Percentiles rank a stretch among this genome's conserved stretches.
These are phyloP conservation scores for Coemansia sp. DNA, from an alignment of 192 early-diverging fungal genomes.

Conservation along the genomic window DNA sequence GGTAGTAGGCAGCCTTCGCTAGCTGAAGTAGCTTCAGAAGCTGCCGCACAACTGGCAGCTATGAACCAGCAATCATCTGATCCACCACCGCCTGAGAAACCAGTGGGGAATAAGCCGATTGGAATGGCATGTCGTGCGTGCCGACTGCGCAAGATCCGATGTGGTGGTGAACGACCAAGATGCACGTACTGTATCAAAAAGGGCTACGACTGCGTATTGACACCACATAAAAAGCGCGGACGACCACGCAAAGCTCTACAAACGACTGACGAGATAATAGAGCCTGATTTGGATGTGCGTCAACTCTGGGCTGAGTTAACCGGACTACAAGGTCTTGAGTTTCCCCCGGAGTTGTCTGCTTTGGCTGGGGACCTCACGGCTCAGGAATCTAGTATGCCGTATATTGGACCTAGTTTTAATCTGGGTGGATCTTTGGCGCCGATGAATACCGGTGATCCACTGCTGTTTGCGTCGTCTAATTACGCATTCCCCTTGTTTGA, in stretches of 20 bases:
- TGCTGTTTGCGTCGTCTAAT: constrained; percentile 32
- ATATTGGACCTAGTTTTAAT: constrained; percentile 12
- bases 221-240: constrained; percentile 53
- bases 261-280: too few species aligned
- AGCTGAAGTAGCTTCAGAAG: constrained; percentile 9
- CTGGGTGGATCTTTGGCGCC: constrained; percentile 4
- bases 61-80: not conserved
- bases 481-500: constrained; percentile 40
- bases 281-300: constrained; percentile 27
- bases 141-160: constrained; percentile 51
- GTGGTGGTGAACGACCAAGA: constrained; percentile 50
- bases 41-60: not conserved
- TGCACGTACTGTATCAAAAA: constrained; percentile 54
- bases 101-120: constrained; percentile 28
- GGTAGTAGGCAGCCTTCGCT: constrained; percentile 5
- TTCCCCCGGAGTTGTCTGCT: constrained; percentile 37
- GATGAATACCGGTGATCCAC: not conserved
- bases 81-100: not conserved
- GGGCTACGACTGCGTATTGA: constrained; percentile 45
- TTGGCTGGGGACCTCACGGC: constrained; percentile 25
- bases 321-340: constrained; percentile 27
- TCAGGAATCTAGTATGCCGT: constrained; percentile 15
- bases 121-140: constrained; percentile 54
- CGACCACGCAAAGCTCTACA: constrained; percentile 25
- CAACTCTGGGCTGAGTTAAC: constrained; percentile 48